phyloP scores from a whole-genome alignment of 2,329 filamentous ascomycete species.

The Knufia fluminis region DNA sequence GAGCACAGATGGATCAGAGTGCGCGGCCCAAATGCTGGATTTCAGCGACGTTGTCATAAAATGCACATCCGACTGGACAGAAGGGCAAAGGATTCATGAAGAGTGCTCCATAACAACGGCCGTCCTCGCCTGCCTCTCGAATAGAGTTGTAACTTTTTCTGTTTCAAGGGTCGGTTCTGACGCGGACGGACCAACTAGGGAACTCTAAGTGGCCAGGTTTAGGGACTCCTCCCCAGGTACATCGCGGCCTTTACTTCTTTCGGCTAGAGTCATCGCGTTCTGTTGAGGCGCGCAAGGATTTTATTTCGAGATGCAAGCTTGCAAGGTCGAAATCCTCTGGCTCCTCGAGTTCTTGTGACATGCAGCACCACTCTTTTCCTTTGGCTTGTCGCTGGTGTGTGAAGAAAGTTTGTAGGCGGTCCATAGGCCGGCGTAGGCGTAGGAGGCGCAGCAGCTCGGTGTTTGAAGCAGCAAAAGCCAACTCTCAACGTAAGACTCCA shows the following conservation, averaged over 20 bases:
- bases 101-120: neutral
- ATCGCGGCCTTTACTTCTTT: neutral
- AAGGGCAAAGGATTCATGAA: neutral
- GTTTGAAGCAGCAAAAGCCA: conserved; percentile 1
- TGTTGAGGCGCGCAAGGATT: neutral
- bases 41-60: too few species aligned
- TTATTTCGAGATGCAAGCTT: neutral
- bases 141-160: neutral
- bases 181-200: neutral
- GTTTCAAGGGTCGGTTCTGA: neutral
- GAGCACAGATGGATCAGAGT: too few species aligned
- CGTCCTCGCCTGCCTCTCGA: neutral
- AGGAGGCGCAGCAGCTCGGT: neutral
- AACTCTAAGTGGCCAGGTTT: neutral
- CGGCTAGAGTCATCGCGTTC: neutral
- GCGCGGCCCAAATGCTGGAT: too few species aligned
- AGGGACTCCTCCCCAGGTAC: neutral
- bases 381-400: neutral
- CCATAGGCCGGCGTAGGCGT: neutral
- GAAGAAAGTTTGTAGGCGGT: neutral
- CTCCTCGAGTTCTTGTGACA: neutral
- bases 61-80: neutral
- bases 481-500: conserved; percentile 4
- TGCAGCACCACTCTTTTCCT: neutral
- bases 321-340: neutral